Base-by-base conservation (phyloP, 192 early-diverging fungal species). In the Mortierella alpina region DNA sequence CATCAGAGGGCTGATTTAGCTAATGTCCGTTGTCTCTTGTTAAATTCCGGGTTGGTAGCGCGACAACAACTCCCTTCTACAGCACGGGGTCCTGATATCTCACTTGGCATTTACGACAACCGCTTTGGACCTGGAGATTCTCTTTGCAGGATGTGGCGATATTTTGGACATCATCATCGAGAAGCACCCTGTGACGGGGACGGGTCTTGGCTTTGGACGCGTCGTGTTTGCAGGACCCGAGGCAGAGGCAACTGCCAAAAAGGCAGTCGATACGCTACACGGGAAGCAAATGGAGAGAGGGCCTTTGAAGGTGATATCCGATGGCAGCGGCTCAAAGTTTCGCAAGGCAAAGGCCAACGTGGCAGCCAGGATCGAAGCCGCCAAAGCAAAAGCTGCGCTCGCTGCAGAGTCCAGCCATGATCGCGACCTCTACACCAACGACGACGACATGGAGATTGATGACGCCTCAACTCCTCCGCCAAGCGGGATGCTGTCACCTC, bases 61-160 rank as follows among this genome's bases (percentile, higher is more conserved):
- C 54, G 77, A 80, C 48, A 68, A 40, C 47, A 80, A 72, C 31
- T 80, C 77, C 17, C 48, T 80, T 18, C 44, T 49, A 39, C 77
- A 80, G 46, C 77, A 80, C 48, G 77, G 64, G 20, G 77, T 80
- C 15, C 57, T 80, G 54, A 61, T 80, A 23, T 80, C 77, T 17
- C 77, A 80, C 55, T 54, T 80, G 0, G 63, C 77, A 18, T 80
- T 80, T 60, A 63, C 63, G 39, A 72, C 70, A 7, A 80, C 70
- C 14, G 46, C 63, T 0, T 49, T 72, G 64, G 77, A 80, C 44
- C 60, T 80, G 52, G 77, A 80, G 53, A 72, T 80, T 18, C 46
- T 82, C 41, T 85, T 89, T 66, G 84, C 86, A 22, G 70, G 84
- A 50, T 89, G 87, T 76, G 88, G 88, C 2, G 73, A 84, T 54